A percentile compares a stretch with the other conserved stretches of the same genome.
Conservation (phyloP, 495 filamentous ascomycete species). For the Hypoxylon perforatum region DNA sequence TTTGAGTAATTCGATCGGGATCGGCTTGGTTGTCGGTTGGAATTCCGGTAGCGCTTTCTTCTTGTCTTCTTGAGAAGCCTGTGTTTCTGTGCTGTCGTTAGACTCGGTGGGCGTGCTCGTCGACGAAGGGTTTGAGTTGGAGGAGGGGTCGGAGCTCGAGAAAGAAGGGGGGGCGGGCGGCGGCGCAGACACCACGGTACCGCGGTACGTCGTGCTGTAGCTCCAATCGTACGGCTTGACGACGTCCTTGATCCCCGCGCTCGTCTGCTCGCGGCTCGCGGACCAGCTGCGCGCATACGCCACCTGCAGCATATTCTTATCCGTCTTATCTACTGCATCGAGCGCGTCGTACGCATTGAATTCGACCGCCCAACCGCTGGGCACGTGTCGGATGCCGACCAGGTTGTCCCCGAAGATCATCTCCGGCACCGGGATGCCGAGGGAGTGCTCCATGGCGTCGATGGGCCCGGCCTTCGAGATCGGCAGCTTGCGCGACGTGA, state of each 20-base stretch:
- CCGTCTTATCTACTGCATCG: constrained; percentile 93
- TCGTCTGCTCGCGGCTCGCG: constrained; percentile 81
- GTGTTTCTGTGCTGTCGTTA: background rate
- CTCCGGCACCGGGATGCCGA: constrained; percentile 90
- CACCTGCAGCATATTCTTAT: constrained; percentile 85
- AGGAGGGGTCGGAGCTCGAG: constrained; percentile 1
- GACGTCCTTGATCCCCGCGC: constrained; percentile 90
- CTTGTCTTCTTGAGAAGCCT: background rate
- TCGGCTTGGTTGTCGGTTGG: constrained; percentile 64
- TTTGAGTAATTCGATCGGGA: constrained; percentile 85
- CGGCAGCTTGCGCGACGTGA: constrained; percentile 84
- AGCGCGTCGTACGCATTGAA: constrained; percentile 91
- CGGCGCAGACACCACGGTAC: constrained; percentile 58
- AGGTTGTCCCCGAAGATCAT: constrained; percentile 99
- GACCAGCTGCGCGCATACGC: constrained; percentile 94
- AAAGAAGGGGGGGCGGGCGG: background rate
- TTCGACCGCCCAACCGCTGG: constrained; percentile 74
- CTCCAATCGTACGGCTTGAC: constrained; percentile 98
- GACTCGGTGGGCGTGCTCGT: background rate
- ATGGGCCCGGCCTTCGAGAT: constrained; percentile 93
- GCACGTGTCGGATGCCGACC: constrained; percentile 74
- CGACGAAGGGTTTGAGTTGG: background rate
- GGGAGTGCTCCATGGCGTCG: constrained; percentile 79
- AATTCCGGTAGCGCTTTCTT: constrained; percentile 49
- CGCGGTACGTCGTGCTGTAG: constrained; percentile 87